phyloP scores from a whole-genome alignment of 2,329 filamentous ascomycete genomes.

The Fusarium sp. region DNA sequence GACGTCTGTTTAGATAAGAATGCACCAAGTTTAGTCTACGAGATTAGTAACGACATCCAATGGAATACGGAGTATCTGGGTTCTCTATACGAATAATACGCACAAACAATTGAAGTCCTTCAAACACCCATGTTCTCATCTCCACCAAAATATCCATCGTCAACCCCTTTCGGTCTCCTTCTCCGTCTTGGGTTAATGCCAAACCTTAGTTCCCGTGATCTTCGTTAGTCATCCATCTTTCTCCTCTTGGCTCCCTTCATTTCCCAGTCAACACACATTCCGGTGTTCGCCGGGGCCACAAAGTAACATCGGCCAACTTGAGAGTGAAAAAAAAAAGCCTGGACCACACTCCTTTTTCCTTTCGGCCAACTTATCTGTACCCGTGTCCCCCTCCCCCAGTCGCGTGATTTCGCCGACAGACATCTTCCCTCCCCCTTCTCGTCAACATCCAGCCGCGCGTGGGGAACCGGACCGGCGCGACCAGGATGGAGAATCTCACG shows the following conservation, averaged over 20 bases:
- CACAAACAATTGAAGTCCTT: background rate
- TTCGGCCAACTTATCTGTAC: slow-evolving; percentile 36
- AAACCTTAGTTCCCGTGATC: background rate
- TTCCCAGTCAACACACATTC: background rate
- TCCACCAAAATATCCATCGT: background rate
- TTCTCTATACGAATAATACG: background rate
- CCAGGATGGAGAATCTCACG: slow-evolving; percentile 23
- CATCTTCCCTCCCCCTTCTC: slow-evolving; percentile 5
- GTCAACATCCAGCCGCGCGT: background rate
- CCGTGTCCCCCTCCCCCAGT: background rate
- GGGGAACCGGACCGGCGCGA: slow-evolving; percentile 2
- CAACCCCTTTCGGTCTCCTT: background rate
- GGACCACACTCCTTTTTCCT: background rate
- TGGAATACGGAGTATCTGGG: background rate
- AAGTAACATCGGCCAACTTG: slow-evolving; percentile 2
- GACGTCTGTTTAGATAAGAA: slow-evolving; percentile 17
- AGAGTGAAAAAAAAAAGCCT: background rate
- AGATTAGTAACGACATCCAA: background rate
- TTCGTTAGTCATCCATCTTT: background rate
- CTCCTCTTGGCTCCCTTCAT: background rate
- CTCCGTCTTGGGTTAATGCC: background rate
- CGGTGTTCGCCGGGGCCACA: background rate
- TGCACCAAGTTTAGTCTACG: background rate
- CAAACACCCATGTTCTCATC: background rate
- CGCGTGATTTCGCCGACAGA: slow-evolving; percentile 33